Conservation (phyloP, 73 alveolate genomes). For the Uronychia setigera region DNA sequence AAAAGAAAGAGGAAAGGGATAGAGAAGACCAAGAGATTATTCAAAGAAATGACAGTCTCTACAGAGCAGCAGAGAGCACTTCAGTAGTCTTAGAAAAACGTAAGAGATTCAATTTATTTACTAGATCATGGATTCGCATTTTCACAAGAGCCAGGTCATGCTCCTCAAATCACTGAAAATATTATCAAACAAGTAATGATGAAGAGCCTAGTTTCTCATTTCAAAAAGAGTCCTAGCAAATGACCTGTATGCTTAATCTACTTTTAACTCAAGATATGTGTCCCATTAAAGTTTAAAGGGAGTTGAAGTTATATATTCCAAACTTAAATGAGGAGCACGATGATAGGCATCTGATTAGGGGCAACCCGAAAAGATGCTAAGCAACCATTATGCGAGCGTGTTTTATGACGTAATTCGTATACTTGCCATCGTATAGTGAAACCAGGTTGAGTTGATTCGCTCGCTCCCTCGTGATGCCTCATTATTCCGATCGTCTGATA, state of each 20-base stretch:
- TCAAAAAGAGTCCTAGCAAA: background rate
- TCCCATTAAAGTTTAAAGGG: background rate
- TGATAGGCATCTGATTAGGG: background rate
- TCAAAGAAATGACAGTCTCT: background rate
- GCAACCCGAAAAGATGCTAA: background rate
- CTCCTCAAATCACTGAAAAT: slow-evolving; percentile 62
- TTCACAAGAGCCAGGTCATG: slow-evolving; percentile 71
- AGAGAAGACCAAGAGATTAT: background rate
- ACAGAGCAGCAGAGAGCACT: background rate
- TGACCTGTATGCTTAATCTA: too few relatives aligned
- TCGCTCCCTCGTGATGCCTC: background rate
- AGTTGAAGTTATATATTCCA: background rate
- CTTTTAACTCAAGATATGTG: background rate
- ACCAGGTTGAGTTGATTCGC: slow-evolving; percentile 2
- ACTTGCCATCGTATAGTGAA: background rate
- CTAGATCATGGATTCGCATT: slow-evolving; percentile 71
- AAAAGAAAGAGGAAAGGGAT: background rate
- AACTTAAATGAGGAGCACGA: background rate
- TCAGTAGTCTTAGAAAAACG: background rate
- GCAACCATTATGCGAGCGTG: background rate
- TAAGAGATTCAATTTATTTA: background rate
- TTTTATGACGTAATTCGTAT: background rate
- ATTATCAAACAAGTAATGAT: too few relatives aligned
- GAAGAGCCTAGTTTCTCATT: background rate
- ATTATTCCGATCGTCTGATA: background rate